Evolutionary conservation across 805 yeast genomes (phyloP).

Genomic region (Myxozyma vanderwaltii): DNA sequence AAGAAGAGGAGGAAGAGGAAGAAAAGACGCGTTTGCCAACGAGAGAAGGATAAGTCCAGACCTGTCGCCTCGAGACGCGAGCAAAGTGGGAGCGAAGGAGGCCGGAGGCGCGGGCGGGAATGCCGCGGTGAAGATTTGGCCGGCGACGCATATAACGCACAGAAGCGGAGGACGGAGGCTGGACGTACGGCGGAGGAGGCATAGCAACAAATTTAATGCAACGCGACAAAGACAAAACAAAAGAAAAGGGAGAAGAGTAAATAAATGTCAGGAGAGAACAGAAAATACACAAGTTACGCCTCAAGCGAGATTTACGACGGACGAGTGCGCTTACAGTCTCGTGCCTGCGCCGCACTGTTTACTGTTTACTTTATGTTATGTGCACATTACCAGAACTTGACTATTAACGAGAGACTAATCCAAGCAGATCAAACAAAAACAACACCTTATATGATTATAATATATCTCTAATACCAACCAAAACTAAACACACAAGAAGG

Average conservation of each 20-base stretch:
- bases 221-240: too few relatives aligned
- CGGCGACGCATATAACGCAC: slow-evolving; percentile 34
- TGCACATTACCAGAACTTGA: too few relatives aligned
- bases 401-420: too few relatives aligned
- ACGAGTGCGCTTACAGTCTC: neutral
- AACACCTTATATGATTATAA: too few relatives aligned
- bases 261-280: neutral
- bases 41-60: slow-evolving; percentile 25
- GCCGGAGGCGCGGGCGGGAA: slow-evolving; percentile 30
- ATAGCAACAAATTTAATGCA: neutral
- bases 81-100: slow-evolving; percentile 28
- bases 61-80: slow-evolving; percentile 29
- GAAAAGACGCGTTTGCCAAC: slow-evolving; percentile 24
- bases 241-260: neutral
- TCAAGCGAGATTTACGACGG: too few relatives aligned
- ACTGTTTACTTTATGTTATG: neutral
- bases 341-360: neutral
- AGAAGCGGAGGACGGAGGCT: slow-evolving; percentile 28
- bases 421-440: too few relatives aligned
- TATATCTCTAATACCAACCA: neutral
- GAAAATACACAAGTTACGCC: too few relatives aligned
- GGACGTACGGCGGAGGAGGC: slow-evolving; percentile 35
- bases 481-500: too few relatives aligned
- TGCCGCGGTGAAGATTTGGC: slow-evolving; percentile 15
- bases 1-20: neutral